These are phyloP conservation scores for Austroboletus novae-zelandiae DNA, from an alignment of 1,284 basidiomycete species.

Conservation along the genomic window DNA sequence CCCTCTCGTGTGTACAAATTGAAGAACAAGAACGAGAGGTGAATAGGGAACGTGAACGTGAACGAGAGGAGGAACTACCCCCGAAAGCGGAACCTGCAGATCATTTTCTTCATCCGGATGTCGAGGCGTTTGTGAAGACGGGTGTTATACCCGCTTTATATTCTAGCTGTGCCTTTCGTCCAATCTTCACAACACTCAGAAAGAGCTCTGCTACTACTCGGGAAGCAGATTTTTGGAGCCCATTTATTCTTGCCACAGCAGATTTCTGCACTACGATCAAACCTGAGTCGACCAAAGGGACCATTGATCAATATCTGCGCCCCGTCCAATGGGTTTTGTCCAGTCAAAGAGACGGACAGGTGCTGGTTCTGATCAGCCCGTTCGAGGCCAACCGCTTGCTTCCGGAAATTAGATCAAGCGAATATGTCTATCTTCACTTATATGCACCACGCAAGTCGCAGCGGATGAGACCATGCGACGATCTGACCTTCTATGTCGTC, in stretches of 20 bases:
- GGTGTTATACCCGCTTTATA: conserved; percentile 20
- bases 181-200: conserved; percentile 4
- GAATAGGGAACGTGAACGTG: conserved; percentile 41
- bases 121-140: conserved; percentile 23
- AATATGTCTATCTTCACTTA: neutral
- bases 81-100: conserved; percentile 16
- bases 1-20: conserved; percentile 26
- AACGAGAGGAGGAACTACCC: conserved; percentile 39
- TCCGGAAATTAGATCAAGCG: conserved; percentile 10
- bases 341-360: too few species aligned
- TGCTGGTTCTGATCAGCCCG: neutral
- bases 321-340: too few species aligned
- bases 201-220: conserved; percentile 7
- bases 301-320: too few species aligned
- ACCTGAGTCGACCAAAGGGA: too few species aligned
- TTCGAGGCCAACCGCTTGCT: conserved; percentile 44
- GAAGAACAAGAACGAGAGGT: conserved; percentile 55
- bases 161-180: conserved; percentile 6
- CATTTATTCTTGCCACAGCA: conserved; percentile 22
- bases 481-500: neutral
- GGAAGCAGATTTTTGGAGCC: conserved; percentile 21
- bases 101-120: conserved; percentile 23
- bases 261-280: conserved; percentile 26
- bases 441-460: neutral
- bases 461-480: neutral